These are phyloP conservation scores for Colletotrichum noveboracense DNA, from an alignment of 2,329 filamentous ascomycete species.

Conservation along the genomic window DNA sequence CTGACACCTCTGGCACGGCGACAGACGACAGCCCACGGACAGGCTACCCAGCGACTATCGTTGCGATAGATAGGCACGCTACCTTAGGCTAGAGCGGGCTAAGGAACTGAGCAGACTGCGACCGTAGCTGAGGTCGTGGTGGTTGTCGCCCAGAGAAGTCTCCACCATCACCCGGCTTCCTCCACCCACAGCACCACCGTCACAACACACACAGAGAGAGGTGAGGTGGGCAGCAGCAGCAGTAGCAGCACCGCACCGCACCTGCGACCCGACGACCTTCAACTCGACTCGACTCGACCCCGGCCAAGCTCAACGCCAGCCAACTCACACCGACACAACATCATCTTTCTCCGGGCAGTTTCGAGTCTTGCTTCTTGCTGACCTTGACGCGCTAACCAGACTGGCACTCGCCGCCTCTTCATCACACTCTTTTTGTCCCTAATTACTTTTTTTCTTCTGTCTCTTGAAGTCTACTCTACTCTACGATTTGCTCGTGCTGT, in stretches of 20 bases:
- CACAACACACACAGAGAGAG: background rate
- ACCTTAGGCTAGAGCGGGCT: background rate
- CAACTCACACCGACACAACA: conserved; percentile 22
- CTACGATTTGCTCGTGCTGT: background rate
- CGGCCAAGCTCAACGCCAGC: conserved; percentile 17
- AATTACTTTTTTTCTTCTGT: background rate
- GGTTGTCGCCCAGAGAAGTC: background rate
- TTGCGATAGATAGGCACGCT: background rate
- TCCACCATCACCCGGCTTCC: background rate
- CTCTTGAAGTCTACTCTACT: background rate
- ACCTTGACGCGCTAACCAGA: conserved; percentile 7
- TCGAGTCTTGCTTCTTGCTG: background rate
- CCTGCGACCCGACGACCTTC: background rate
- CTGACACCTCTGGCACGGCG: background rate
- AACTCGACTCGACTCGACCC: background rate
- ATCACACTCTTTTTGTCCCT: conserved; percentile 15
- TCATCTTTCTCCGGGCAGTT: conserved; percentile 8
- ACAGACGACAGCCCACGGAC: background rate
- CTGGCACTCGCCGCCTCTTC: conserved; percentile 15
- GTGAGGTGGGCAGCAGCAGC: background rate
- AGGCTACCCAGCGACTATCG: background rate
- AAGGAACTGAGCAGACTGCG: background rate
- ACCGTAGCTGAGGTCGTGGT: background rate
- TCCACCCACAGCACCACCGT: background rate
- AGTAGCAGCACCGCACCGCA: background rate